phyloP scores from a whole-genome alignment of 345 rosid species.

The Arabis hirsuta region DNA sequence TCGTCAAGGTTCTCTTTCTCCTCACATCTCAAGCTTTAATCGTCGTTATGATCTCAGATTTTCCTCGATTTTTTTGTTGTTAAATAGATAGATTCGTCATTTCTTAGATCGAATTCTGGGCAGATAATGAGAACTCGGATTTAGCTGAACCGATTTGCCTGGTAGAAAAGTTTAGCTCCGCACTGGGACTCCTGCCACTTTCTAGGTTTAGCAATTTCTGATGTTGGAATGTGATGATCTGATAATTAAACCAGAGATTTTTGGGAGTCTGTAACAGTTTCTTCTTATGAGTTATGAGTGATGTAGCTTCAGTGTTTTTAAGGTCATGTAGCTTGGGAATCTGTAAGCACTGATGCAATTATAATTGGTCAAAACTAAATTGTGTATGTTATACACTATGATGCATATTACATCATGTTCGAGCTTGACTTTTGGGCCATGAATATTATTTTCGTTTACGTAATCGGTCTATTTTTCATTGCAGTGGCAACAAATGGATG shows the following conservation, averaged over 20 bases:
- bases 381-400: constrained; percentile 13
- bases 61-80: background rate
- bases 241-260: background rate
- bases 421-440: constrained; percentile 1
- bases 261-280: constrained; percentile 10
- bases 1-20: constrained; percentile 74
- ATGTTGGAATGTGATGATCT: constrained; percentile 25
- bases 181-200: constrained; percentile 2
- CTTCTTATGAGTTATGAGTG: constrained; percentile 21
- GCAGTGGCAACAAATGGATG: constrained; percentile 99
- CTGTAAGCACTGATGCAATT: constrained; percentile 9
- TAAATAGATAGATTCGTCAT: constrained; percentile 12
- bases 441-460: constrained; percentile 21
- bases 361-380: background rate
- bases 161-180: constrained; percentile 6
- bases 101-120: constrained; percentile 16
- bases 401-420: constrained; percentile 3
- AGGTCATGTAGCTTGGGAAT: constrained; percentile 25
- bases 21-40: background rate
- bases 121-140: constrained; percentile 6
- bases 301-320: background rate
- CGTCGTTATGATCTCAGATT: constrained; percentile 45
- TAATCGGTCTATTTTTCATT: constrained; percentile 30
- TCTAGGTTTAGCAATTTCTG: constrained; percentile 20
- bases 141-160: constrained; percentile 25